Evolutionary conservation across 352 stramenopile species (phyloP).

Genomic region (Pythium vanterpoolii): DNA sequence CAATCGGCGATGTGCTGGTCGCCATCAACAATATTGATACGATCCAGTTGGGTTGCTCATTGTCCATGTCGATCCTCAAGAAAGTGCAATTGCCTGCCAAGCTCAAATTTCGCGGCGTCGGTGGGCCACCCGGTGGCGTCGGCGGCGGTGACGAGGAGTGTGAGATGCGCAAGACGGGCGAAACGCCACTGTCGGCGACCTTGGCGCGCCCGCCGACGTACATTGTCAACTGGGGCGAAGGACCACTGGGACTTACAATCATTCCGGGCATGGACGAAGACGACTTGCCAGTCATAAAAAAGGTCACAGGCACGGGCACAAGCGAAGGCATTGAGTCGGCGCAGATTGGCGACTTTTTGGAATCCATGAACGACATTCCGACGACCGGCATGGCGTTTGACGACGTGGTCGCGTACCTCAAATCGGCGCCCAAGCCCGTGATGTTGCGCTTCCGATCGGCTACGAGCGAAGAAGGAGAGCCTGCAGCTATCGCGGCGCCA

Average conservation of each 20-base stretch:
- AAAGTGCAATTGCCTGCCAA: slow-evolving; percentile 84
- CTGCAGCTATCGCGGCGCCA: slow-evolving; percentile 1
- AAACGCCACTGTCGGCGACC: slow-evolving; percentile 31
- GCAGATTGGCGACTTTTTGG: slow-evolving; percentile 76
- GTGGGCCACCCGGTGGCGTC: slow-evolving; percentile 35
- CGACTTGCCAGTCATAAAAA: slow-evolving; percentile 85
- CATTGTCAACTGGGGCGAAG: slow-evolving; percentile 76
- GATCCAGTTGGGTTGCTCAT: slow-evolving; percentile 80
- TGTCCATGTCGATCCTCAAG: slow-evolving; percentile 88
- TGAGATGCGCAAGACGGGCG: slow-evolving; percentile 6
- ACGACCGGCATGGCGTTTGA: slow-evolving; percentile 74
- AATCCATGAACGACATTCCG: slow-evolving; percentile 78
- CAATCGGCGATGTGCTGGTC: slow-evolving; percentile 80
- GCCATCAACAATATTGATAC: slow-evolving; percentile 90
- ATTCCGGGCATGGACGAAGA: slow-evolving; percentile 77
- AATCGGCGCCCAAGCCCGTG: slow-evolving; percentile 77
- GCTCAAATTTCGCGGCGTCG: slow-evolving; percentile 80
- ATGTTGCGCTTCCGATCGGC: slow-evolving; percentile 61
- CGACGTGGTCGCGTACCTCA: slow-evolving; percentile 77
- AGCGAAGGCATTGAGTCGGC: slow-evolving; percentile 77
- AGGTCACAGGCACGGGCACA: slow-evolving; percentile 81
- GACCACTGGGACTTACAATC: slow-evolving; percentile 78
- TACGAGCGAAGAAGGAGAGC: slow-evolving; percentile 29
- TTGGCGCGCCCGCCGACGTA: slow-evolving; percentile 69
- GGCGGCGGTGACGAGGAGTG: slow-evolving; percentile 20